phyloP scores from a whole-genome alignment of 2,329 filamentous ascomycete genomes.

The Tolypocladium cylindrosporum region DNA sequence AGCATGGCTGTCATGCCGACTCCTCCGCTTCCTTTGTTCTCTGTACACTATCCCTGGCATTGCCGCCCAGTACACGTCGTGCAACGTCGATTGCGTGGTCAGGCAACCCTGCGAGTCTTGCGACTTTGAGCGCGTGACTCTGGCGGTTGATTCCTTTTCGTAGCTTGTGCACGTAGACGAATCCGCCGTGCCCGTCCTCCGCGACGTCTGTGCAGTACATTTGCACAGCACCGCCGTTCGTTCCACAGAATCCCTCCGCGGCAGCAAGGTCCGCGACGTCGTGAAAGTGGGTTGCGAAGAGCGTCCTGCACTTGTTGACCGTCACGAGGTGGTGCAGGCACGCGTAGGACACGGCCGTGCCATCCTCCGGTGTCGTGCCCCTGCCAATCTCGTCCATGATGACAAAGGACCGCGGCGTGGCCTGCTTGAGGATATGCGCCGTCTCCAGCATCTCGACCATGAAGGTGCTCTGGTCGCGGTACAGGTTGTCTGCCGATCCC shows the following conservation, averaged over 20 bases:
- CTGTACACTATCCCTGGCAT: slow-evolving; percentile 3
- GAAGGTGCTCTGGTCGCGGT: slow-evolving; percentile 89
- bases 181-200: slow-evolving; percentile 60
- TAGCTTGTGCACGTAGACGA: slow-evolving; percentile 79
- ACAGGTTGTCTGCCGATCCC: slow-evolving; percentile 92
- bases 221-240: slow-evolving; percentile 38
- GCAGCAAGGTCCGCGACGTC: slow-evolving; percentile 65
- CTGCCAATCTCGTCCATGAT: slow-evolving; percentile 98
- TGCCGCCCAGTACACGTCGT: slow-evolving; percentile 36
- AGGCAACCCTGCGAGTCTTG: slow-evolving; percentile 73
- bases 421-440: slow-evolving; percentile 75
- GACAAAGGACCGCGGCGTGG: slow-evolving; percentile 77
- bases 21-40: slow-evolving; percentile 3
- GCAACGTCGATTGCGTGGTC: slow-evolving; percentile 62
- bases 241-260: slow-evolving; percentile 32
- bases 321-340: slow-evolving; percentile 75
- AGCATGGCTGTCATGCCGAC: slow-evolving; percentile 1
- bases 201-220: slow-evolving; percentile 85
- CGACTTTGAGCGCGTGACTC: slow-evolving; percentile 94
- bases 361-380: slow-evolving; percentile 89
- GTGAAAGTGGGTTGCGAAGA: slow-evolving; percentile 97
- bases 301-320: slow-evolving; percentile 64
- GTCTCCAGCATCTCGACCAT: slow-evolving; percentile 99
- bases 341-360: slow-evolving; percentile 80
- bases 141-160: slow-evolving; percentile 72